Conservation (phyloP, 148 eudicot species). For the Oxyria digyna region DNA sequence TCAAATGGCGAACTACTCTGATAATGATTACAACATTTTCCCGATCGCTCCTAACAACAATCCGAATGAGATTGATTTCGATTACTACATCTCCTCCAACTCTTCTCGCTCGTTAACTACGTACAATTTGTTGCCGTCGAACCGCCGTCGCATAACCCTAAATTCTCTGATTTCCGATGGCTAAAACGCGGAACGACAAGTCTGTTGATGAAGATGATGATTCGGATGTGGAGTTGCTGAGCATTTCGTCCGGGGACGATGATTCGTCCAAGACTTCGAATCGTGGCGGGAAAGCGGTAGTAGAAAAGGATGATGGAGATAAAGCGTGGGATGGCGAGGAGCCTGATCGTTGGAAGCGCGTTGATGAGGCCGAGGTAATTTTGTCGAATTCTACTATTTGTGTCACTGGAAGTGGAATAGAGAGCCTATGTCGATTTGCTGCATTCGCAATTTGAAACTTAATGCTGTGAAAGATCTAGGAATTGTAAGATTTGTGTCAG, state of each 20-base stretch:
- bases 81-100: background rate
- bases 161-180: constrained; percentile 5
- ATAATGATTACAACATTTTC: background rate
- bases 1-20: background rate
- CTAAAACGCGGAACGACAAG: constrained; percentile 16
- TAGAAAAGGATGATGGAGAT: constrained; percentile 41
- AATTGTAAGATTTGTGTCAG: too few species aligned
- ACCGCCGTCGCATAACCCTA: background rate
- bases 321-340: constrained; percentile 74
- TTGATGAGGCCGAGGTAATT: constrained; percentile 84
- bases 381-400: background rate
- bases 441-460: too few species aligned
- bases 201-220: constrained; percentile 76
- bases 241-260: constrained; percentile 92
- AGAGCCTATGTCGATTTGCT: too few species aligned
- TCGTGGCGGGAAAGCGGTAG: constrained; percentile 18
- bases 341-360: constrained; percentile 86
- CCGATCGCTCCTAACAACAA: background rate
- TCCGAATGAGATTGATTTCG: background rate
- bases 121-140: constrained; percentile 51
- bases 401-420: too few species aligned
- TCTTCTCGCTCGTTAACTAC: constrained; percentile 43
- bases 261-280: constrained; percentile 39
- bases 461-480: too few species aligned
- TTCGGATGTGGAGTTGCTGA: constrained; percentile 86